Evolutionary conservation across 495 filamentous ascomycete genomes (phyloP), one percentile per base, ranked within the genome.

Genomic region (Penicillium arizonense): DNA sequence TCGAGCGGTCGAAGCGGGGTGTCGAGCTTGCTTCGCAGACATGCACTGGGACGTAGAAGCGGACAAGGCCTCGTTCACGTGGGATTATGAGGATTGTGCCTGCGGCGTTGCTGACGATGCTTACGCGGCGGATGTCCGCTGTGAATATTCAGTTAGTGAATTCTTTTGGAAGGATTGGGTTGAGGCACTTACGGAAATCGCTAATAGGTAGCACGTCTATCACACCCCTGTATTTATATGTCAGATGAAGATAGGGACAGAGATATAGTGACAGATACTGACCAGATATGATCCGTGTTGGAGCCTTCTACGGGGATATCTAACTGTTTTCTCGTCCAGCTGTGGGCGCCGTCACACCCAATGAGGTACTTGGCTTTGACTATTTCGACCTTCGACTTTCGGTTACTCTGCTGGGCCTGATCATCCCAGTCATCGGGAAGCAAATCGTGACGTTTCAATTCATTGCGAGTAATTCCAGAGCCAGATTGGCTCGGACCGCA

Each of bases 31-130:
- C 48, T 33, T 66, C 56, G 28, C 57, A 53, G 5, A 57, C 53
- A 37, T 77, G 82, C 14, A 89, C 75, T 54, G 87, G 84, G 38
- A 88, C 83, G 54, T 89, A 91, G 2, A 91, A 58, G n/a, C 87
- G 79, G 13, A 86, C 82, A 2, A 86, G 69, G 57, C 79, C 81
- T 53, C 81, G 82, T 56, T 88, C 85, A 16, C 87, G 78, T 0
- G 87, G 86, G 28, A 91, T 83, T 4, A 87, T 60, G 67, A 90
- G 82, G 20, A 89, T 68, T 28, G 76, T 84, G 9, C 87, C 87
- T 4, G 69, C 68, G n/a, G 75, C 73, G 20, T 77, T 81, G 50
- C 83, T 80, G 13, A 89, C 77, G 7, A 81, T 77, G 56, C 83
- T 83, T 32, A 78, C 64, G 55, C 75, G 79, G 36, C 86, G 75